Evolutionary conservation across 371 early-diverging fungal species (phyloP).

Genomic region (Zancudomyces culisetae): DNA sequence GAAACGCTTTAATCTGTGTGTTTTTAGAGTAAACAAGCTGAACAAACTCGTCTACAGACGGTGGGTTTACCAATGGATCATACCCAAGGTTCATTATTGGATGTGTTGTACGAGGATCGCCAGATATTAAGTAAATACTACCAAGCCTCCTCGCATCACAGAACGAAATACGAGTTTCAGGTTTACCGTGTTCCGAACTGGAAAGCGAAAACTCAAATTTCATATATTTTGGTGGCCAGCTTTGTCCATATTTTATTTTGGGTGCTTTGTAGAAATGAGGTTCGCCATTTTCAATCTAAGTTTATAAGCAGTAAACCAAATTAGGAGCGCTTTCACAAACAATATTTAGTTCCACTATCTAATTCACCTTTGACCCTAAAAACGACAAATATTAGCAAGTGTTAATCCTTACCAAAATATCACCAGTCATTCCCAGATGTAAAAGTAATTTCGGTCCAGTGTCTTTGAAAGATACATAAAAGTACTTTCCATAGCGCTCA

Average conservation of each 20-base stretch:
- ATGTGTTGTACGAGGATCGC: constrained; percentile 10
- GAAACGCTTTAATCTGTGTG: constrained; percentile 27
- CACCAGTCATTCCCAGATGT: constrained; percentile 32
- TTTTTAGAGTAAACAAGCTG: constrained; percentile 7
- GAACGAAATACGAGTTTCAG: constrained; percentile 19
- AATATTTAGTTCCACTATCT: no score
- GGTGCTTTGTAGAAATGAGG: neutral
- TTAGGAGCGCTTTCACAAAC: no score
- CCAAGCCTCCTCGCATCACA: constrained; percentile 32
- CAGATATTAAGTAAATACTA: constrained; percentile 20
- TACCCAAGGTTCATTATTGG: constrained; percentile 29
- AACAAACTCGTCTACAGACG: constrained; percentile 14
- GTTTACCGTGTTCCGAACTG: neutral
- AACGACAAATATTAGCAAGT: constrained; percentile 11
- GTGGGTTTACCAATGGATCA: constrained; percentile 28
- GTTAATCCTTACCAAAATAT: constrained; percentile 14
- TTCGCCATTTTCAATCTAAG: neutral
- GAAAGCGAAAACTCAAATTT: constrained; percentile 23
- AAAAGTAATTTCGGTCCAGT: constrained; percentile 6
- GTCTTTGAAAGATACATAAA: constrained; percentile 9
- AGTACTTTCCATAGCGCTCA: constrained; percentile 2
- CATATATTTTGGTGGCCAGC: constrained; percentile 31
- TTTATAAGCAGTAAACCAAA: neutral
- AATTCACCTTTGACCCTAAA: no score
- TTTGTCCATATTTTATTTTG: constrained; percentile 2